Evolutionary conservation across 2,329 filamentous ascomycete genomes (phyloP).

Genomic region (Talaromyces sp.): DNA sequence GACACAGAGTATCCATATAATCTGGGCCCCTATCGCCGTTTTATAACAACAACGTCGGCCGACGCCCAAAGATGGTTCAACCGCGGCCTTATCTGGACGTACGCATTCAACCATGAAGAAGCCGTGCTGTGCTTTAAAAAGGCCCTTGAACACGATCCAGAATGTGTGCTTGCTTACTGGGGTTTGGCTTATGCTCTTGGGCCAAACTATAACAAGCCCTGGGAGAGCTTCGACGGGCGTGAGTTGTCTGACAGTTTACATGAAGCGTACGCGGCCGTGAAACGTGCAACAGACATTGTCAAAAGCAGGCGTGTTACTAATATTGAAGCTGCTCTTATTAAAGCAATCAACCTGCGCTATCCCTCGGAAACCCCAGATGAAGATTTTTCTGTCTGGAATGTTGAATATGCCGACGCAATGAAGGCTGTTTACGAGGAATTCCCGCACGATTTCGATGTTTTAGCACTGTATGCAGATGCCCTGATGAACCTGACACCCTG

Average conservation of each 20-base stretch:
- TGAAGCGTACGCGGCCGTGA: conserved; percentile 48
- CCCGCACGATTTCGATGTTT: conserved; percentile 58
- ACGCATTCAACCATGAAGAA: conserved; percentile 74
- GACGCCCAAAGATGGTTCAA: conserved; percentile 65
- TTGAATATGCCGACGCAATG: conserved; percentile 59
- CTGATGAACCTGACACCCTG: conserved; percentile 64
- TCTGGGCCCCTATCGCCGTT: conserved; percentile 56
- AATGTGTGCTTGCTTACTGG: conserved; percentile 47
- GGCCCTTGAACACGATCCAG: conserved; percentile 38
- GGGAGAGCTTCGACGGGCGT: conserved; percentile 43
- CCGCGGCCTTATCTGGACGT: conserved; percentile 68
- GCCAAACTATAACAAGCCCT: conserved; percentile 52
- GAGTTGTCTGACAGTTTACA: conserved; percentile 41
- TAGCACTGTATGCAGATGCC: conserved; percentile 59
- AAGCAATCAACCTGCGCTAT: conserved; percentile 3
- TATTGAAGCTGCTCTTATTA: conserved; percentile 4
- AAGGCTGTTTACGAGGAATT: conserved; percentile 49
- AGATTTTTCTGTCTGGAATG: conserved; percentile 5
- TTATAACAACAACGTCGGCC: conserved; percentile 49
- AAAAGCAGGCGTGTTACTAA: neutral
- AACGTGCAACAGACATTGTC: conserved; percentile 43
- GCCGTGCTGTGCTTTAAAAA: conserved; percentile 49
- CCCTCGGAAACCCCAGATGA: neutral
- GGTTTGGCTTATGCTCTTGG: conserved; percentile 47
- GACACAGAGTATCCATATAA: conserved; percentile 38